phyloP scores from a whole-genome alignment of 179 eudicot species.

The Dionaea muscipula region DNA sequence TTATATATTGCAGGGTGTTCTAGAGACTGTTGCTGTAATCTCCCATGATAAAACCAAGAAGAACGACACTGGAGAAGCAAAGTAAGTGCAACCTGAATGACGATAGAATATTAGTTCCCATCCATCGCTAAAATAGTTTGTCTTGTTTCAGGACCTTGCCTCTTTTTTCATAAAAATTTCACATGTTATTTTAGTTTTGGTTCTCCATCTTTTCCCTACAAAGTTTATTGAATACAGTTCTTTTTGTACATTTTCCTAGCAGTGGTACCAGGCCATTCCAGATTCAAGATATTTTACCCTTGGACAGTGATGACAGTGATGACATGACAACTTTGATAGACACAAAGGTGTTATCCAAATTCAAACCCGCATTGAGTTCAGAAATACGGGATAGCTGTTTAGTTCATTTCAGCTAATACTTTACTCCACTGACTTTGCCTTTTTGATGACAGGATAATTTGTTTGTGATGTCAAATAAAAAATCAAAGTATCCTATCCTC shows the following conservation, averaged over 20 bases:
- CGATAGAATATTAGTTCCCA: conserved; percentile 11
- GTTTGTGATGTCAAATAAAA: conserved; percentile 95
- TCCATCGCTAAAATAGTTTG: too few species aligned
- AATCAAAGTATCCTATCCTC: conserved; percentile 89
- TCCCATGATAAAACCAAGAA: conserved; percentile 77
- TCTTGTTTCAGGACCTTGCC: conserved; percentile 1
- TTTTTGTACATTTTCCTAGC: conserved; percentile 7
- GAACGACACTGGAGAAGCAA: conserved; percentile 68
- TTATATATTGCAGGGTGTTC: conserved; percentile 53
- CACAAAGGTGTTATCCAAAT: conserved; percentile 43
- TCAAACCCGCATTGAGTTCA: conserved; percentile 5
- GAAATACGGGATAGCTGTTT: neutral
- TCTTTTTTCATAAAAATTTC: conserved; percentile 1
- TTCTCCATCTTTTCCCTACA: conserved; percentile 6
- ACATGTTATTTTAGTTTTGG: neutral
- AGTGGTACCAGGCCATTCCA: conserved; percentile 77
- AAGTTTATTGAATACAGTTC: neutral
- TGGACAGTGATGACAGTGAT: conserved; percentile 79
- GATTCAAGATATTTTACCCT: conserved; percentile 60
- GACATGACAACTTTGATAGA: conserved; percentile 75
- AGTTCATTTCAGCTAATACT: neutral
- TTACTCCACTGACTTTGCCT: conserved; percentile 4
- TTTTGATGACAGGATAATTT: conserved; percentile 58
- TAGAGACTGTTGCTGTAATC: conserved; percentile 85
- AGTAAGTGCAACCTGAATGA: conserved; percentile 32